Conservation (phyloP, 129 eudicot species). For the Pittosporum tobira region DNA sequence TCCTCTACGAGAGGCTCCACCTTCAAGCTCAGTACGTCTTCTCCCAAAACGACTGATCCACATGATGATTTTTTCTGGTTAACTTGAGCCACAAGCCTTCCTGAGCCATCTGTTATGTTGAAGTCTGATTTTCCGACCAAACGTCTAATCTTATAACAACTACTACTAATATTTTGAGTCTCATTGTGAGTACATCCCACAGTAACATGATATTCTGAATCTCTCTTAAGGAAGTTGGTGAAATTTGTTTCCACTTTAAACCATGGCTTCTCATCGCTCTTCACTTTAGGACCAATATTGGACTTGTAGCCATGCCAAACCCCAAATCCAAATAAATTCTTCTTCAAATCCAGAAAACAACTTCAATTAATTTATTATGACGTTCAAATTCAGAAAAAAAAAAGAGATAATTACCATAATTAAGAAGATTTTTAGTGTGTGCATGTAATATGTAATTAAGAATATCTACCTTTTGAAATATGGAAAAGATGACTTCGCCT, state of each 20-base stretch:
- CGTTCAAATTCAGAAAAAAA: too few relatives aligned
- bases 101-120: slow-evolving; percentile 34
- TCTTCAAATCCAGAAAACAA: slow-evolving; percentile 1
- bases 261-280: slow-evolving; percentile 36
- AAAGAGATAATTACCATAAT: too few relatives aligned
- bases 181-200: slow-evolving; percentile 19
- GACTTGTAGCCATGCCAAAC: slow-evolving; percentile 48
- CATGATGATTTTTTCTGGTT: slow-evolving; percentile 41
- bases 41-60: slow-evolving; percentile 51
- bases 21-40: slow-evolving; percentile 49
- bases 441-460: background rate
- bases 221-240: slow-evolving; percentile 22
- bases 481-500: slow-evolving; percentile 50
- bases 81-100: slow-evolving; percentile 35
- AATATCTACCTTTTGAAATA: slow-evolving; percentile 35
- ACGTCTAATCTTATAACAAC: slow-evolving; percentile 33
- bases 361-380: background rate
- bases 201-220: slow-evolving; percentile 24
- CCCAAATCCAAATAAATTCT: slow-evolving; percentile 40
- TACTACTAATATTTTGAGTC: slow-evolving; percentile 12
- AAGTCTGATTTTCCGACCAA: slow-evolving; percentile 29
- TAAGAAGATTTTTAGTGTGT: too few relatives aligned
- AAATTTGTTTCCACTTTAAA: slow-evolving; percentile 55
- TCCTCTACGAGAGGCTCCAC: slow-evolving; percentile 58
- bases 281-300: slow-evolving; percentile 14